Evolutionary conservation across 345 rosid genomes (phyloP).

Genomic region (Eucalyptus sideroxylon): DNA sequence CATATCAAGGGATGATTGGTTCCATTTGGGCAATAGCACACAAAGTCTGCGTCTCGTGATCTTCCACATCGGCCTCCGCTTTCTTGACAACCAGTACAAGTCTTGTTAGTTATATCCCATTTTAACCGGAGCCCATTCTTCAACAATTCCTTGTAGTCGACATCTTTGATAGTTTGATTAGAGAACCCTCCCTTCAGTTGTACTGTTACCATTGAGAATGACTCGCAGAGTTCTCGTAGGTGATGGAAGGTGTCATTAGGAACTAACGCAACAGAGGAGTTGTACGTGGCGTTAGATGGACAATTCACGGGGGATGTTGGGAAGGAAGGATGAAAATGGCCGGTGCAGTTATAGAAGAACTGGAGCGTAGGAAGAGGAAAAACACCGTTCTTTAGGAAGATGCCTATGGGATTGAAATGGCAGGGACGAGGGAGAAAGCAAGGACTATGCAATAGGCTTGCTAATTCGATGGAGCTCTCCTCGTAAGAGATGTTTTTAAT

Average conservation of each 20-base stretch:
- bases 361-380: rapidly evolving
- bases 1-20: background rate
- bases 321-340: rapidly evolving
- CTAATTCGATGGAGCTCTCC: background rate
- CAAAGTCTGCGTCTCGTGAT: background rate
- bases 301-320: background rate
- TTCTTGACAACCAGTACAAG: background rate
- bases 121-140: background rate
- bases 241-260: rapidly evolving
- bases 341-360: background rate
- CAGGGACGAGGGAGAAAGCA: background rate
- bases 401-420: rapidly evolving
- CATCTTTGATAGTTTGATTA: background rate
- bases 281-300: background rate
- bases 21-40: constrained; percentile 13
- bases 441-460: rapidly evolving
- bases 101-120: background rate
- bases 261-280: background rate
- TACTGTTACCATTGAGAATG: background rate
- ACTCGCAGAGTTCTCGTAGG: rapidly evolving
- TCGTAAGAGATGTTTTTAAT: background rate
- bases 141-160: background rate
- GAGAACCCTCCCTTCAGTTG: background rate
- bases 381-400: rapidly evolving
- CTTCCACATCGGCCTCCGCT: constrained; percentile 18